These are phyloP conservation scores for Colletotrichum spaethianum DNA, from an alignment of 2,329 filamentous ascomycete genomes.

Conservation along the genomic window DNA sequence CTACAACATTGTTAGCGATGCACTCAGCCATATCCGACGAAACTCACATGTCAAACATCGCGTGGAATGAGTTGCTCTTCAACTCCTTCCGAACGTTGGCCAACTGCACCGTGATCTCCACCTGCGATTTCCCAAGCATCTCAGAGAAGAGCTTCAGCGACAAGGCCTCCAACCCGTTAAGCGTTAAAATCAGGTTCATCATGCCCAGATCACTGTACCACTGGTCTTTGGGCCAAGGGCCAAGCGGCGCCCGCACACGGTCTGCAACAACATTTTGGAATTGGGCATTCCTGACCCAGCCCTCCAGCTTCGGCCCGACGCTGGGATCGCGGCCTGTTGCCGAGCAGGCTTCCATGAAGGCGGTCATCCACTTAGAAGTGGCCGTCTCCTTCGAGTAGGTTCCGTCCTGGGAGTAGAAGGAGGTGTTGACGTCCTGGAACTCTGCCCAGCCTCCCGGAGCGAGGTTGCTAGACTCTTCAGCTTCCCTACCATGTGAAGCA, in stretches of 20 bases:
- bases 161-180: constrained; percentile 46
- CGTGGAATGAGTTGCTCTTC: constrained; percentile 46
- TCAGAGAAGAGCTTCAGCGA: constrained; percentile 48
- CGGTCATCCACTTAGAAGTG: constrained; percentile 42
- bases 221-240: constrained; percentile 54
- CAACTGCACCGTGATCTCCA: constrained; percentile 48
- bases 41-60: constrained; percentile 46
- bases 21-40: neutral
- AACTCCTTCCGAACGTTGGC: constrained; percentile 49
- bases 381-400: constrained; percentile 33
- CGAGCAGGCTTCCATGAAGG: constrained; percentile 44
- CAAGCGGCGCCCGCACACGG: constrained; percentile 50
- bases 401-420: constrained; percentile 45
- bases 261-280: constrained; percentile 52
- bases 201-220: constrained; percentile 50
- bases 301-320: constrained; percentile 46
- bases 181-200: constrained; percentile 39
- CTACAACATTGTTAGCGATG: constrained; percentile 4
- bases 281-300: constrained; percentile 55
- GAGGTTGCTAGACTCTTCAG: constrained; percentile 46
- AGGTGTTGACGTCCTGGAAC: constrained; percentile 45
- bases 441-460: constrained; percentile 53
- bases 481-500: neutral
- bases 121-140: constrained; percentile 46
- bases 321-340: constrained; percentile 49